A percentile compares a stretch with the other conserved stretches of the same genome.
Evolutionary conservation across 306 rosid species (phyloP).

Genomic region (Glycine latifolia): DNA sequence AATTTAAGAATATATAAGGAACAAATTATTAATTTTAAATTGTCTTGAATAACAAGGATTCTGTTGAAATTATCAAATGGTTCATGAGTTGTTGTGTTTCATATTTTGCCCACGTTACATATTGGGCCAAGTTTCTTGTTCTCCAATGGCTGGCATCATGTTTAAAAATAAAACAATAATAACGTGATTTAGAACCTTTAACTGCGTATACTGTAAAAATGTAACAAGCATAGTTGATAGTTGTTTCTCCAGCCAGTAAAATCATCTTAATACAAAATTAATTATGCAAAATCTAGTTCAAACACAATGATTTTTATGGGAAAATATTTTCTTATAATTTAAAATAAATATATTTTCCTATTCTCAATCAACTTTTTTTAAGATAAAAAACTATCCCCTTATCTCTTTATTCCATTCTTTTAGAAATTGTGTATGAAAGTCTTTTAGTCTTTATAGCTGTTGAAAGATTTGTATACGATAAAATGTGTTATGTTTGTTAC

Average conservation of each 20-base stretch:
- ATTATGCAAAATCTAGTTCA: not conserved
- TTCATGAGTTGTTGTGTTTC: not conserved
- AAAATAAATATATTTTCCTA: not conserved
- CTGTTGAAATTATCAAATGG: too few relatives aligned
- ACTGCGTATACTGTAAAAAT: not conserved
- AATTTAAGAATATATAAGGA: too few relatives aligned
- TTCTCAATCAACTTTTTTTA: not conserved
- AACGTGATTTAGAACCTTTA: too few relatives aligned
- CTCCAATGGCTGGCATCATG: not conserved
- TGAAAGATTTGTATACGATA: too few relatives aligned
- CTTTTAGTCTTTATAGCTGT: too few relatives aligned
- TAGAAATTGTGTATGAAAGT: too few relatives aligned
- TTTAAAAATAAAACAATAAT: not conserved
- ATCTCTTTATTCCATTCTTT: too few relatives aligned
- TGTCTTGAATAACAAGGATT: too few relatives aligned
- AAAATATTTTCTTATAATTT: not conserved
- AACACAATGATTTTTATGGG: not conserved
- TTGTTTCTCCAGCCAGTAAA: not conserved
- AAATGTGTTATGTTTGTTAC: too few relatives aligned
- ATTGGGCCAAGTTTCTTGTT: not conserved
- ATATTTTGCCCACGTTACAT: not conserved
- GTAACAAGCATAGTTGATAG: not conserved
- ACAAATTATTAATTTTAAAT: too few relatives aligned
- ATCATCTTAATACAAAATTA: not conserved
- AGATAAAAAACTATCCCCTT: too few relatives aligned